Evolutionary conservation across 2,329 filamentous ascomycete genomes (phyloP).

Genomic region (Cladosporium oxysporum): DNA sequence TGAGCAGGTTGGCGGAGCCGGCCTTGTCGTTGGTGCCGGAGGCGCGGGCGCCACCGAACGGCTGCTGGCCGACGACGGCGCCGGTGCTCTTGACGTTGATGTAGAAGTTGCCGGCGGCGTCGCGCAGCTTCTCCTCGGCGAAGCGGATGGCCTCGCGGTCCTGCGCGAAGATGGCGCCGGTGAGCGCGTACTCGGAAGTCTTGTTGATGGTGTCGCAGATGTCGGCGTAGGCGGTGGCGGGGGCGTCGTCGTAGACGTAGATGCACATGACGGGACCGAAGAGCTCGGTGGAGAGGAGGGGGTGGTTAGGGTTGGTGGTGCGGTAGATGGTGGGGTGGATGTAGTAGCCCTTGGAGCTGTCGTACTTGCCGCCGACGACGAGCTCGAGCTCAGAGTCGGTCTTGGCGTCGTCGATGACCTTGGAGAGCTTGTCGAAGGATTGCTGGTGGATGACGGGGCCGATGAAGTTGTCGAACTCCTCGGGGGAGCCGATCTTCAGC

Average conservation of each 20-base stretch:
- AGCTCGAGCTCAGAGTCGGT: constrained; percentile 69
- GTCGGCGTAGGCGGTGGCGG: constrained; percentile 54
- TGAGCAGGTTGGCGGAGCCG: constrained; percentile 52
- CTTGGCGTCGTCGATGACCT: constrained; percentile 75
- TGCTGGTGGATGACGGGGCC: constrained; percentile 80
- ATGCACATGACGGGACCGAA: constrained; percentile 75
- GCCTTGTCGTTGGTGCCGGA: constrained; percentile 60
- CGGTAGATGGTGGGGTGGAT: constrained; percentile 79
- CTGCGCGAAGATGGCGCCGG: constrained; percentile 71
- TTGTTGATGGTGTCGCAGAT: constrained; percentile 56
- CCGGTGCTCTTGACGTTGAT: constrained; percentile 74
- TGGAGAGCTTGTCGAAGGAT: constrained; percentile 75
- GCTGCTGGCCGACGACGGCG: constrained; percentile 41
- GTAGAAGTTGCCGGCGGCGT: constrained; percentile 79
- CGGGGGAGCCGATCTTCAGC: constrained; percentile 69
- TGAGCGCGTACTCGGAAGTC: constrained; percentile 74
- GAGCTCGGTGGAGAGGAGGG: constrained; percentile 72
- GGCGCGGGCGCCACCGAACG: constrained; percentile 52
- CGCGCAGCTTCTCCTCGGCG: constrained; percentile 69
- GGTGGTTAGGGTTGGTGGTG: constrained; percentile 70
- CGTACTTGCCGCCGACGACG: constrained; percentile 72
- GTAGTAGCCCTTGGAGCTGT: constrained; percentile 76
- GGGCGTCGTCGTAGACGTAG: constrained; percentile 73
- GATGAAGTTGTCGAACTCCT: constrained; percentile 74
- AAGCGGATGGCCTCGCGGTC: constrained; percentile 65